A percentile compares a stretch with the other conserved stretches of the same genome.
These are phyloP conservation scores for Vaccinium vitisidaea DNA, from an alignment of 148 eudicot genomes.

Conservation along the genomic window DNA sequence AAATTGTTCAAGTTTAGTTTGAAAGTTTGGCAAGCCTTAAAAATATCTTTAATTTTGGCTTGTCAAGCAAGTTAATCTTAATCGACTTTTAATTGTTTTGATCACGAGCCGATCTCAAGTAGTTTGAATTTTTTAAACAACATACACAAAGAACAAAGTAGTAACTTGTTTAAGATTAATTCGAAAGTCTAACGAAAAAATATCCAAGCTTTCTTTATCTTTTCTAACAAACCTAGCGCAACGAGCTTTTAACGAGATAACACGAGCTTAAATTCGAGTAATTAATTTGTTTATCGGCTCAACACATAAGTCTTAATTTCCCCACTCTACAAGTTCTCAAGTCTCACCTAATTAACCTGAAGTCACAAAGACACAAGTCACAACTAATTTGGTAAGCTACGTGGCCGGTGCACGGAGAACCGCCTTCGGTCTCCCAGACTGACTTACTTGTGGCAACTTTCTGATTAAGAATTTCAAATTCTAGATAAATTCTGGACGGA, in stretches of 20 bases:
- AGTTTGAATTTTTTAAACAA: neutral
- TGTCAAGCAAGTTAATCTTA: neutral
- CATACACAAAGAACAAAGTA: neutral
- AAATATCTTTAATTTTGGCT: neutral
- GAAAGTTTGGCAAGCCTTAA: no score
- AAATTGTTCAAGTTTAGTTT: neutral
- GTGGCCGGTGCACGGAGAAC: no score
- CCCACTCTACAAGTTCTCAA: neutral
- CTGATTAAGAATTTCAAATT: no score
- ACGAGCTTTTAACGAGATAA: neutral
- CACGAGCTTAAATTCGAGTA: neutral
- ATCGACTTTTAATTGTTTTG: neutral
- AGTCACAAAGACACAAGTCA: neutral
- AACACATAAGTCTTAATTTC: neutral
- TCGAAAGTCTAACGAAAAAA: no score
- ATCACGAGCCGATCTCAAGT: neutral
- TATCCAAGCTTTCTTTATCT: no score
- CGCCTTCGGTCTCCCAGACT: no score
- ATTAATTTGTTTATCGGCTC: neutral
- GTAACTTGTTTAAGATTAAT: neutral
- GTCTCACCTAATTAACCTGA: neutral
- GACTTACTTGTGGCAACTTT: no score
- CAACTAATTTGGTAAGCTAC: no score
- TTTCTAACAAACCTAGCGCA: neutral
- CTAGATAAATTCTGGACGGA: no score